phyloP scores from a whole-genome alignment of 495 filamentous ascomycete species.

The Cetradonia linearis region DNA sequence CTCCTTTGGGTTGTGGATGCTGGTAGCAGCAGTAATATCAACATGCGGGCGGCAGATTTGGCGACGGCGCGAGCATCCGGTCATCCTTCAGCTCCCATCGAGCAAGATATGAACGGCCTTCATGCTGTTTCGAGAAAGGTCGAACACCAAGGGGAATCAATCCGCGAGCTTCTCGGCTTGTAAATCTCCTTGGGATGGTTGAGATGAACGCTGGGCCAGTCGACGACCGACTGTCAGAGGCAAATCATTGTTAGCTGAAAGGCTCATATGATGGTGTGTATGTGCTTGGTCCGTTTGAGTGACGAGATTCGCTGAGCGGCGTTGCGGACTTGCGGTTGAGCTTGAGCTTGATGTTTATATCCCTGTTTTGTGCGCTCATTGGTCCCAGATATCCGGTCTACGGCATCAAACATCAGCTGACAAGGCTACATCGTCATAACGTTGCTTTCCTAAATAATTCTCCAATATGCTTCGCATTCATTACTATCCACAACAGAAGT shows the following conservation, averaged over 20 bases:
- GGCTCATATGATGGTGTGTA: constrained; percentile 18
- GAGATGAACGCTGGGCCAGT: constrained; percentile 13
- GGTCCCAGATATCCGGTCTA: constrained; percentile 23
- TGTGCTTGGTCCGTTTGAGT: constrained; percentile 26
- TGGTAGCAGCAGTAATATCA: constrained; percentile 16
- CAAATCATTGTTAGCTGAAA: constrained; percentile 17
- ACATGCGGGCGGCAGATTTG: constrained; percentile 3
- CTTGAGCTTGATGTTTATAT: constrained; percentile 27
- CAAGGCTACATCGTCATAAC: background rate
- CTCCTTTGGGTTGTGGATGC: constrained; percentile 14
- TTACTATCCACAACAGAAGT: background rate
- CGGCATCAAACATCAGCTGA: background rate
- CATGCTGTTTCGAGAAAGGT: constrained; percentile 22
- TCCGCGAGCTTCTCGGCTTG: constrained; percentile 3
- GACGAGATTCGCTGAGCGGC: constrained; percentile 29
- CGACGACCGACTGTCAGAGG: constrained; percentile 10
- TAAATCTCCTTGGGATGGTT: background rate
- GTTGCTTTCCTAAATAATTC: background rate
- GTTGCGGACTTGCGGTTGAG: constrained; percentile 25
- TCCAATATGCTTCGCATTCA: background rate
- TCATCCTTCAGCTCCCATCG: constrained; percentile 11
- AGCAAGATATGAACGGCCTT: constrained; percentile 19
- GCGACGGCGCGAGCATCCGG: constrained; percentile 10
- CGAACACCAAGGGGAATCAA: background rate
- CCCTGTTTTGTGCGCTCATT: constrained; percentile 33